A percentile compares a stretch with the other conserved stretches of the same genome.
phyloP scores from a whole-genome alignment of 83 land plant genomes.

The Larix sibirica region DNA sequence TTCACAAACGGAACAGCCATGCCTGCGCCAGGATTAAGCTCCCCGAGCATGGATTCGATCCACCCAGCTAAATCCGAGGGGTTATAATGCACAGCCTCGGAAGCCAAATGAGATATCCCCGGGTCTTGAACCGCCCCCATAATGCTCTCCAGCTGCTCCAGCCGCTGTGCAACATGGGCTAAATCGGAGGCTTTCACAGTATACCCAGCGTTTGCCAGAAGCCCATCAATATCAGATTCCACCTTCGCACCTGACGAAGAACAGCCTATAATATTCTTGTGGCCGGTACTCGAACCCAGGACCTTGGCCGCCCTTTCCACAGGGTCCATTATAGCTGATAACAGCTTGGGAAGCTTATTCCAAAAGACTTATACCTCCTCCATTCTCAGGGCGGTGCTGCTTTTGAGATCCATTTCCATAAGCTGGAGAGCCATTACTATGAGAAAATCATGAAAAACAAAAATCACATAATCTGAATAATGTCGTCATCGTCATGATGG shows the following conservation, averaged over 20 bases:
- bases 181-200: conserved; percentile 54
- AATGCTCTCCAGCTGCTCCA: conserved; percentile 35
- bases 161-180: conserved; percentile 34
- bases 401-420: not conserved
- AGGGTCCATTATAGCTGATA: not conserved
- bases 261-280: not conserved
- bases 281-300: too few species aligned
- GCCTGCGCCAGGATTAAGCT: conserved; percentile 27
- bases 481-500: conserved; percentile 8
- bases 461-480: not conserved
- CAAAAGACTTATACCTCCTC: not conserved
- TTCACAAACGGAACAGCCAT: not conserved
- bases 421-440: not conserved
- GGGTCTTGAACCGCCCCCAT: conserved; percentile 19
- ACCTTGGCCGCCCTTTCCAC: not conserved
- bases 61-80: conserved; percentile 46
- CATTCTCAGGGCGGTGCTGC: not conserved
- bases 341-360: not conserved
- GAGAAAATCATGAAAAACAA: not conserved
- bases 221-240: conserved; percentile 37
- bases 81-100: conserved; percentile 40
- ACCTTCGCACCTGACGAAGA: conserved; percentile 19
- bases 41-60: conserved; percentile 57
- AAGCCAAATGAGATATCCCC: conserved; percentile 25
- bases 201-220: conserved; percentile 70